Base-by-base conservation (phyloP, 495 filamentous ascomycete genomes). In the Penicillium arizonense region DNA sequence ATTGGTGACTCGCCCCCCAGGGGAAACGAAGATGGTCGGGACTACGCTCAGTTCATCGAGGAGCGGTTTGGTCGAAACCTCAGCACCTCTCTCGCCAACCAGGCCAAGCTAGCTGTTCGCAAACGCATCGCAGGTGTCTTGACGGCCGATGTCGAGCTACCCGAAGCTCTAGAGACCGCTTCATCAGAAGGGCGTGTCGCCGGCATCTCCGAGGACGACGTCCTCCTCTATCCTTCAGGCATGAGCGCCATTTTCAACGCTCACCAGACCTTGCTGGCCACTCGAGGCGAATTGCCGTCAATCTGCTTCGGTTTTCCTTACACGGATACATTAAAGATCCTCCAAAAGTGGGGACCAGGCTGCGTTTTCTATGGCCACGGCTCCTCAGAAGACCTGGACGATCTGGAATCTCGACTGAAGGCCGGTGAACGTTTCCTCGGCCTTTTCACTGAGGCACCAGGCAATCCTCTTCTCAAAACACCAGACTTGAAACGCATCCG, bases 231-330 rank as follows among this genome's bases (percentile, higher is more conserved):
- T 57, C 88, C 95, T 1, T 86, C 81, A 40, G 94, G 94, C 21
- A 98, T 98, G 92, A 96, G 85, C 62, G 83, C 94, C 33, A 97
- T 98, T 18, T 98, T 91, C 70, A 89, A 90, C 55, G 78, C 87
- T 0, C 94, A 97, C 68, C 85, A 86, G 46, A 80, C 78, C 26
- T 67, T 96, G 16, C 68, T 95, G 53, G 72, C 71, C 50, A 75
- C 80, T 4, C 78, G 83, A 38, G 61, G 68, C 6, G 24, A 55
- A 5, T 40, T 64, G 47, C 61, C 72, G 49, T 76, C 74, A 50
- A 74, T 72, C 26, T 65, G 59, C 50, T 70, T 66, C 46, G 86
- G 87, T 5, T 98, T 97, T 57, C 91, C 94, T 3, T 98, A 98
- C 57, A 87, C 96, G 38, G 95, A 97, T 69, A 97, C 95, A 0